phyloP scores from a whole-genome alignment of 2,329 filamentous ascomycete genomes.

The Rutstroemia sp. region DNA sequence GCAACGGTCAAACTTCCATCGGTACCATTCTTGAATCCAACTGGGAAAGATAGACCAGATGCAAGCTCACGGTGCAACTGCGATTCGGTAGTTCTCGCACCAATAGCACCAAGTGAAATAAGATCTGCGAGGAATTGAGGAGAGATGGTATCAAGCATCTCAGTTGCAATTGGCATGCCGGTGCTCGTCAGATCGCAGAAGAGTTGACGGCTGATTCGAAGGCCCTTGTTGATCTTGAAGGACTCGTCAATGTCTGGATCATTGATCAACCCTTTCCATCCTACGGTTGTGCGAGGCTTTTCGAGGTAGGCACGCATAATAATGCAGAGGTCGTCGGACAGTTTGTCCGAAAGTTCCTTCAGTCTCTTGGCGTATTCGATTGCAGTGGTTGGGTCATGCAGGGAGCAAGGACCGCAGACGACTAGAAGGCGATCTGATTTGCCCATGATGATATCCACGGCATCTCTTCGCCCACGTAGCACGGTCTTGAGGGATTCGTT shows the following conservation, averaged over 20 bases:
- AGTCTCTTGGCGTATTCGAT: constrained; percentile 82
- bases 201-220: constrained; percentile 84
- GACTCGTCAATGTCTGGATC: constrained; percentile 96
- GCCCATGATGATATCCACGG: constrained; percentile 32
- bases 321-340: constrained; percentile 77
- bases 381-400: constrained; percentile 85
- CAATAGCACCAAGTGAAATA: constrained; percentile 91
- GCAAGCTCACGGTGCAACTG: constrained; percentile 95
- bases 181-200: constrained; percentile 81
- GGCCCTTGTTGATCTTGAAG: constrained; percentile 98
- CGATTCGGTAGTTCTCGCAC: constrained; percentile 91
- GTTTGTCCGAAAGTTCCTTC: constrained; percentile 68
- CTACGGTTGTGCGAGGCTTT: constrained; percentile 95
- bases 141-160: constrained; percentile 98
- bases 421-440: constrained; percentile 75
- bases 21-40: constrained; percentile 99
- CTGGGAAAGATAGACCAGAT: constrained; percentile 90
- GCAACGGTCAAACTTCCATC: constrained; percentile 86
- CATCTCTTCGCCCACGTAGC: constrained; percentile 60
- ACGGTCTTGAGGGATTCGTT: constrained; percentile 58
- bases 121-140: constrained; percentile 96
- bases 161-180: constrained; percentile 91
- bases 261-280: constrained; percentile 99
- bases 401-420: constrained; percentile 91
- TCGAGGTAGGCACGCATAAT: constrained; percentile 99